Percentiles rank a stretch among this genome's conserved stretches.
Conservation (phyloP, 148 eudicot species). For the Rhododendron molle region DNA sequence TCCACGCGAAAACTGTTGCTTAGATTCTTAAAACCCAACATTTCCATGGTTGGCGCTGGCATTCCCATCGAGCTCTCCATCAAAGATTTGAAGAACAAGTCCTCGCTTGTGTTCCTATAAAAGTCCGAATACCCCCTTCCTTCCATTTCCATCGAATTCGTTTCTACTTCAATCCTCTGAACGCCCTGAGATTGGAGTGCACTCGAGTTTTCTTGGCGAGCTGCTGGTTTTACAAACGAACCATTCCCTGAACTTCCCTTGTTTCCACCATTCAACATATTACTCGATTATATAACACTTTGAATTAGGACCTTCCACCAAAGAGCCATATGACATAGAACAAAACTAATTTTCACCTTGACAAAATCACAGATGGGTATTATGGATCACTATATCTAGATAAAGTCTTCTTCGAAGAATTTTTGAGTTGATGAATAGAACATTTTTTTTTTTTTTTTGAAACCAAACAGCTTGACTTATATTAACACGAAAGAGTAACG, state of each 20-base stretch:
- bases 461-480: no score
- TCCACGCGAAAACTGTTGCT: slow-evolving; percentile 32
- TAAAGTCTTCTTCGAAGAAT: background rate
- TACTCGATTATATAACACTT: background rate
- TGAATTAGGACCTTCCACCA: background rate
- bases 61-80: slow-evolving; percentile 43
- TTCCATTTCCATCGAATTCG: slow-evolving; percentile 26
- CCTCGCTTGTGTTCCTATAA: slow-evolving; percentile 46
- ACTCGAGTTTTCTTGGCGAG: background rate
- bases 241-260: slow-evolving; percentile 2
- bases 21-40: slow-evolving; percentile 47
- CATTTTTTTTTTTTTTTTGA: background rate
- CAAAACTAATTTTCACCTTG: background rate
- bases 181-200: background rate
- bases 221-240: slow-evolving; percentile 7
- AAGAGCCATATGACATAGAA: background rate
- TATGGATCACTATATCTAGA: background rate
- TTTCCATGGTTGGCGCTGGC: slow-evolving; percentile 44
- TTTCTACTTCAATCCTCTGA: slow-evolving; percentile 12
- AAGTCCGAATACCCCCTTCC: slow-evolving; percentile 38
- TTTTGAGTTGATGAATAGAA: background rate
- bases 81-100: slow-evolving; percentile 41
- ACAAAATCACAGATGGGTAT: background rate
- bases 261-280: slow-evolving; percentile 8
- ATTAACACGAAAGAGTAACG: no score